These are phyloP conservation scores for Fusarium kyushuense DNA, from an alignment of 2,329 filamentous ascomycete species.

Conservation along the genomic window DNA sequence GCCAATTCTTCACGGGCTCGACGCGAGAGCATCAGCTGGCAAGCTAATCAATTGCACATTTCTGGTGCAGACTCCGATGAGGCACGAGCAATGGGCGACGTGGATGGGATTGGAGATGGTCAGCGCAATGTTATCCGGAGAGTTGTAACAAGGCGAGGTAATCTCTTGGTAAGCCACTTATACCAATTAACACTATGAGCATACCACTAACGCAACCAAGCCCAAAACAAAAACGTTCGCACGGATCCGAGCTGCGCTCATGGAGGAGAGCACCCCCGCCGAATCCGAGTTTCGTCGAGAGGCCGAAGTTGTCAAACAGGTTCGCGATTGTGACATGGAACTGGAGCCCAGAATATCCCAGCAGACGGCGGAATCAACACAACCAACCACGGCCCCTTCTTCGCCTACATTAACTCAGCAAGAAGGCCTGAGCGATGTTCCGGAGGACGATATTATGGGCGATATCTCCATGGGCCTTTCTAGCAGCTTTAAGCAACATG, in stretches of 20 bases:
- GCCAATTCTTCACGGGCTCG: slow-evolving; percentile 66
- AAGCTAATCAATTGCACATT: slow-evolving; percentile 88
- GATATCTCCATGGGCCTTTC: slow-evolving; percentile 64
- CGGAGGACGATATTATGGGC: slow-evolving; percentile 76
- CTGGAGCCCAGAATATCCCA: slow-evolving; percentile 60
- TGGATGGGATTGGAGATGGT: slow-evolving; percentile 63
- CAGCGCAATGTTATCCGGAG: slow-evolving; percentile 83
- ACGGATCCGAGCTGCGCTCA: slow-evolving; percentile 87
- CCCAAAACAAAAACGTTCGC: slow-evolving; percentile 98
- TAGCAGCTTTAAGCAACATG: slow-evolving; percentile 80
- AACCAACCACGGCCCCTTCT: slow-evolving; percentile 70
- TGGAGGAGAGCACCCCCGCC: slow-evolving; percentile 88
- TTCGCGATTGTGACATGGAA: slow-evolving; percentile 86
- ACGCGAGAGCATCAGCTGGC: slow-evolving; percentile 89
- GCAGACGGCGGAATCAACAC: slow-evolving; percentile 59
- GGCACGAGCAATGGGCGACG: slow-evolving; percentile 74
- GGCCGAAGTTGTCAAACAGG: slow-evolving; percentile 94
- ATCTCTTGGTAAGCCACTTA: slow-evolving; percentile 76
- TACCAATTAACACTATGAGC: background rate
- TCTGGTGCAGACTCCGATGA: slow-evolving; percentile 77
- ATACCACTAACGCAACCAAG: slow-evolving; percentile 60
- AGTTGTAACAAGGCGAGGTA: slow-evolving; percentile 86
- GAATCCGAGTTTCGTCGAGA: slow-evolving; percentile 91
- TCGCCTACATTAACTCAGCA: slow-evolving; percentile 76
- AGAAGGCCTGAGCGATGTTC: slow-evolving; percentile 75